Conservation (phyloP, 306 rosid species). For the Nissolia schottii region DNA sequence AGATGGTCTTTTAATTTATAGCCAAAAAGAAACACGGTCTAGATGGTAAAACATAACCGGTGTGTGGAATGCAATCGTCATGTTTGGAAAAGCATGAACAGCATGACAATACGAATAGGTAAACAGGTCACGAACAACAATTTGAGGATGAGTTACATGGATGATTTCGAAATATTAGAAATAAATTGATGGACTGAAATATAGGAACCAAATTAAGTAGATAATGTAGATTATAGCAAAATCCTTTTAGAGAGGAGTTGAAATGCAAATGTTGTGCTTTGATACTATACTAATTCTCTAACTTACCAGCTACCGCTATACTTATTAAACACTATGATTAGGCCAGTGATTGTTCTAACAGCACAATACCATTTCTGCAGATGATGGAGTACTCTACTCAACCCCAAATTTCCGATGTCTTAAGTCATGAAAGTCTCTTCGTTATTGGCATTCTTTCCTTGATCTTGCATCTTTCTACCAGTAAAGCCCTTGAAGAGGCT, state of each 20-base stretch:
- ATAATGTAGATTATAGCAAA: background rate
- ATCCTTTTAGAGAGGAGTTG: background rate
- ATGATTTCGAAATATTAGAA: slow-evolving; percentile 11
- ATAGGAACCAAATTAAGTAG: background rate
- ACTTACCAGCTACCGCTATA: background rate
- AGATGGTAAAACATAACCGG: slow-evolving; percentile 1
- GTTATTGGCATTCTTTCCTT: slow-evolving; percentile 63
- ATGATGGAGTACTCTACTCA: slow-evolving; percentile 47
- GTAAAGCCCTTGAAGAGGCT: slow-evolving; percentile 57
- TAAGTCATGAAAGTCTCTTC: slow-evolving; percentile 52
- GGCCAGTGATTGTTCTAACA: slow-evolving; percentile 29
- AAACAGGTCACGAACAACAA: slow-evolving; percentile 8
- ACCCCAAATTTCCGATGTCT: slow-evolving; percentile 30
- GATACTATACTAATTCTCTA: background rate
- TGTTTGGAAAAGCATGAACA: background rate
- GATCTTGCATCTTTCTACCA: slow-evolving; percentile 67
- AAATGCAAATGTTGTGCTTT: slow-evolving; percentile 18
- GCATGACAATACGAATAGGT: background rate
- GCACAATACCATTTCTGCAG: slow-evolving; percentile 41
- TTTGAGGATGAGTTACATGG: background rate
- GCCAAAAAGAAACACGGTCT: background rate
- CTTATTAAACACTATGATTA: background rate
- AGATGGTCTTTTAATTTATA: too few species aligned
- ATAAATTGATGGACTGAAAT: background rate
- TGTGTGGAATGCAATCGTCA: background rate